Conservation (phyloP, 2,329 filamentous ascomycete genomes). For the Penicillium sp. region DNA sequence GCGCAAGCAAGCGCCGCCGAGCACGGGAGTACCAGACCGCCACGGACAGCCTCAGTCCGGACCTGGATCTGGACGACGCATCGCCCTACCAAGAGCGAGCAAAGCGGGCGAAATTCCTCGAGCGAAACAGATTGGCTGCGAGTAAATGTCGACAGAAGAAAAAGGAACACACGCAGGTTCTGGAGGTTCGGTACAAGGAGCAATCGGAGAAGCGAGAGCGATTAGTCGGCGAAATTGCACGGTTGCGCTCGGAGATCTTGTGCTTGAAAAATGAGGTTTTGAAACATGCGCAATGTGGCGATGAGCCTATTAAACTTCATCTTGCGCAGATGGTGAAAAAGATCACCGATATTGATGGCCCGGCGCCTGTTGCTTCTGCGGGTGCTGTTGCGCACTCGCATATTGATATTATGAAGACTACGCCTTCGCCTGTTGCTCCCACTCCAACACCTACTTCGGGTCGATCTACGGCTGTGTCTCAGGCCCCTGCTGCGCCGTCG, state of each 20-base stretch:
- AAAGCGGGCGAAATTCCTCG: conserved; percentile 54
- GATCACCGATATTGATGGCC: conserved; percentile 31
- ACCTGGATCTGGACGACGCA: conserved; percentile 24
- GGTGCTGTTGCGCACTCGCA: not conserved
- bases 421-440: conserved; percentile 12
- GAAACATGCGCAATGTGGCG: conserved; percentile 40
- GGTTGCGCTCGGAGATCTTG: conserved; percentile 39
- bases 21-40: conserved; percentile 16
- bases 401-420: conserved; percentile 9
- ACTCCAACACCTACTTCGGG: conserved; percentile 7
- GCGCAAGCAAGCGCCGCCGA: conserved; percentile 17
- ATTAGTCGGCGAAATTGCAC: conserved; percentile 35
- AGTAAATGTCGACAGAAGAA: conserved; percentile 65
- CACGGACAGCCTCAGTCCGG: conserved; percentile 24
- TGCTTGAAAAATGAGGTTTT: conserved; percentile 43
- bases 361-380: not conserved
- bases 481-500: conserved; percentile 1
- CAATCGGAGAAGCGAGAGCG: conserved; percentile 35
- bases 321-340: conserved; percentile 40
- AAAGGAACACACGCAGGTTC: conserved; percentile 56
- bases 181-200: conserved; percentile 46
- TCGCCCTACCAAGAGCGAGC: conserved; percentile 30
- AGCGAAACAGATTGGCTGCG: conserved; percentile 60
- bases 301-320: conserved; percentile 39
- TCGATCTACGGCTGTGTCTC: not conserved